These are phyloP conservation scores for Kazachstania sp. DNA, from an alignment of 1,139 yeast genomes.

Conservation along the genomic window DNA sequence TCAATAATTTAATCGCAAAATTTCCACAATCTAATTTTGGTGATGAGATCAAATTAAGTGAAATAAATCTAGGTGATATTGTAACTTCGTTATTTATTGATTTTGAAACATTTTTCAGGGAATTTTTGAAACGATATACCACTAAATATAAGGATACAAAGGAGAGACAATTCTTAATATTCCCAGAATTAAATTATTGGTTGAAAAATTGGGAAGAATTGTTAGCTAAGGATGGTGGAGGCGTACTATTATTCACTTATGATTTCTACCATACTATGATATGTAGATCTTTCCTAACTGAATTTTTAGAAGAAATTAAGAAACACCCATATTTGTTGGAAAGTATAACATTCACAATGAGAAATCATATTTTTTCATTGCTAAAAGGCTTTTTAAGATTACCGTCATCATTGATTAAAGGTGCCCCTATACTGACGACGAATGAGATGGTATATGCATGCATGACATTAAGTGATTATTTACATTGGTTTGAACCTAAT, in stretches of 20 bases:
- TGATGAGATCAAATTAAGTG: constrained; percentile 43
- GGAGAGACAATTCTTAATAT: constrained; percentile 9
- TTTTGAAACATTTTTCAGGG: constrained; percentile 21
- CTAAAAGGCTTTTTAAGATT: constrained; percentile 37
- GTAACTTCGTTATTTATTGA: constrained; percentile 26
- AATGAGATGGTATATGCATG: constrained; percentile 46
- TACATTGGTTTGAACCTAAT: constrained; percentile 31
- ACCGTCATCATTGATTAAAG: constrained; percentile 39
- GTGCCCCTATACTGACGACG: constrained; percentile 43
- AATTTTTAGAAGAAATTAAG: constrained; percentile 19
- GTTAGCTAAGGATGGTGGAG: constrained; percentile 39
- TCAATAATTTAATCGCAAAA: constrained; percentile 36
- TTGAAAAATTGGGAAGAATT: constrained; percentile 35
- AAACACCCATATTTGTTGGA: constrained; percentile 18
- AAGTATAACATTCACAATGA: constrained; percentile 34
- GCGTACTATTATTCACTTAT: constrained; percentile 37
- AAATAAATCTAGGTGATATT: constrained; percentile 36
- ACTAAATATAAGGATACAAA: neutral
- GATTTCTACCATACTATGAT: constrained; percentile 39
- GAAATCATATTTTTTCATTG: constrained; percentile 36
- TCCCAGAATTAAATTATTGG: constrained; percentile 38
- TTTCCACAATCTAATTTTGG: constrained; percentile 42
- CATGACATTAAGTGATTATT: constrained; percentile 40
- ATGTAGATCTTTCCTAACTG: constrained; percentile 33
- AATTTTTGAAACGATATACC: constrained; percentile 2